Conservation (phyloP, 2,329 filamentous ascomycete species). For the Elsinoe perseae region DNA sequence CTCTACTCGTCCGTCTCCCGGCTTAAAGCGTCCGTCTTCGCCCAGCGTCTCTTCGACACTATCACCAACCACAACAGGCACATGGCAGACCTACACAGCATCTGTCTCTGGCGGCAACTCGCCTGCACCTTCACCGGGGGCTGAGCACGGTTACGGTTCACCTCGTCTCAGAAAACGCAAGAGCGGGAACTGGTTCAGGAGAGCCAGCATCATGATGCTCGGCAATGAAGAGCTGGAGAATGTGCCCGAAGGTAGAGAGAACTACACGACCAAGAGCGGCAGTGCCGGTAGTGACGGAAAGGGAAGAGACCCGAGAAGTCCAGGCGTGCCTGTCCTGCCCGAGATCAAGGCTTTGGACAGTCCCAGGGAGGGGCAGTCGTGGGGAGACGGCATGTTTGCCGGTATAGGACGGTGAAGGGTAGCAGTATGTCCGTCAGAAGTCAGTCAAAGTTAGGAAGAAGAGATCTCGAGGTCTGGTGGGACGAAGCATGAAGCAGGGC, state of each 20-base stretch:
- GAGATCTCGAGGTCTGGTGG: too few species aligned
- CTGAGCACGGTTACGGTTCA: constrained; percentile 18
- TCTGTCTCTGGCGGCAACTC: constrained; percentile 14
- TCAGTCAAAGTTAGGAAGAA: too few species aligned
- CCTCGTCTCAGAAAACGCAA: constrained; percentile 24
- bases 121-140: constrained; percentile 14
- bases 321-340: constrained; percentile 2
- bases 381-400: constrained; percentile 13
- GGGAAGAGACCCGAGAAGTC: constrained; percentile 1
- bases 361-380: neutral
- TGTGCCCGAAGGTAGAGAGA: constrained; percentile 3
- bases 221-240: constrained; percentile 10
- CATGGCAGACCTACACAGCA: constrained; percentile 9
- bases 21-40: constrained; percentile 10
- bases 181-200: constrained; percentile 30
- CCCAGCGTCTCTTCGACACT: constrained; percentile 1
- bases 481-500: neutral
- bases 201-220: constrained; percentile 26
- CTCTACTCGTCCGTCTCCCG: constrained; percentile 16
- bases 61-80: neutral
- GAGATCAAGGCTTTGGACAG: constrained; percentile 5
- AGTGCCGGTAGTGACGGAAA: neutral
- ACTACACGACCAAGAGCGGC: constrained; percentile 8
- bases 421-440: too few species aligned
- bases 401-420: constrained; percentile 3